Percentiles rank a stretch among this genome's conserved stretches.
These are phyloP conservation scores for Lolium perenne DNA, from an alignment of 176 grass and related monocot species.

Conservation along the genomic window DNA sequence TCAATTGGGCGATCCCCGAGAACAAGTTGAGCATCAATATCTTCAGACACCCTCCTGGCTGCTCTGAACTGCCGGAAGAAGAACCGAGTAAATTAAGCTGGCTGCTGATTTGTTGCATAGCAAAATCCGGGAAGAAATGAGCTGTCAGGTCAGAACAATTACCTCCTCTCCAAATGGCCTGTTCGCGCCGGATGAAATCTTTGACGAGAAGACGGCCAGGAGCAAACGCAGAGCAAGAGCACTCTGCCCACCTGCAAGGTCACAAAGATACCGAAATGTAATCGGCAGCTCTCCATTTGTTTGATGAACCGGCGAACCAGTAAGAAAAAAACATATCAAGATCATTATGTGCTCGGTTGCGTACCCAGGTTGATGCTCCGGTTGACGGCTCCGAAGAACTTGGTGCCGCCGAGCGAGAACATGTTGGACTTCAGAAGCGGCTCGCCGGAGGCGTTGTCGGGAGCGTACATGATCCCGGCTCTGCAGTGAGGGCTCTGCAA, in stretches of 20 bases:
- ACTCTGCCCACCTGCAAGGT: conserved; percentile 80
- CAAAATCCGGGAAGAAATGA: not conserved
- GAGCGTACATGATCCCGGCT: conserved; percentile 93
- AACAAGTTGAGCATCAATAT: conserved; percentile 92
- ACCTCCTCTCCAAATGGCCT: conserved; percentile 89
- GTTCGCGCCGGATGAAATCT: conserved; percentile 77
- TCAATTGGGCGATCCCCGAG: conserved; percentile 95
- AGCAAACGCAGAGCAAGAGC: conserved; percentile 88
- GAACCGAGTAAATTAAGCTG: not conserved
- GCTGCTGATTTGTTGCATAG: not conserved
- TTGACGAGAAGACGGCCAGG: conserved; percentile 91
- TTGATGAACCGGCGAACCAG: too few relatives aligned
- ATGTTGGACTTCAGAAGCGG: conserved; percentile 77
- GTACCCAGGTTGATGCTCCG: conserved; percentile 89
- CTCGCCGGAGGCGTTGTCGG: conserved; percentile 43
- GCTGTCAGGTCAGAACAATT: not conserved
- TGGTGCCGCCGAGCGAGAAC: conserved; percentile 80
- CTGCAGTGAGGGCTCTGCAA: conserved; percentile 80
- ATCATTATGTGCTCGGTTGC: not conserved
- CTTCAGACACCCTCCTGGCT: conserved; percentile 85
- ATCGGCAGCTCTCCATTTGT: not conserved
- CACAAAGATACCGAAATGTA: not conserved
- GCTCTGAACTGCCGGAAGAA: conserved; percentile 67
- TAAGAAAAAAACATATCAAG: not conserved
- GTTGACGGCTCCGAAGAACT: conserved; percentile 77